Conservation (phyloP, 1,284 basidiomycete species). For the Rhodotorula sp. region DNA sequence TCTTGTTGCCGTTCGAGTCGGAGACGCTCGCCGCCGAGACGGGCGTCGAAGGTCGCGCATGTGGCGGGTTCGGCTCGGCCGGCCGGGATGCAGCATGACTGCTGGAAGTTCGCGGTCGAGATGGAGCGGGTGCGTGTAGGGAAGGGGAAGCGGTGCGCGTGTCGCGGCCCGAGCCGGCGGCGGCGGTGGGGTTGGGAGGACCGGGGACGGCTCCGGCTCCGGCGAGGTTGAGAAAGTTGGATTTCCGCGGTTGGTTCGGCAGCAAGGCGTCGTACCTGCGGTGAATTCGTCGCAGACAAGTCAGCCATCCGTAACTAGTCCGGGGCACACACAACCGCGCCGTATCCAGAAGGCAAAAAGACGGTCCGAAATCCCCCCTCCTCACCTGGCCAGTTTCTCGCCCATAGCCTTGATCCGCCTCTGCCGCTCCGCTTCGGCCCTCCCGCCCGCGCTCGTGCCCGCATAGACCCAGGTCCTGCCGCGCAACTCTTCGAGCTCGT, state of each 20-base stretch:
- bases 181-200: background rate
- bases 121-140: background rate
- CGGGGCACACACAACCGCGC: no score
- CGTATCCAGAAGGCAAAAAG: no score
- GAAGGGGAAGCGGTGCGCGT: background rate
- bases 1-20: conserved; percentile 9
- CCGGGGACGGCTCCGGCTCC: background rate
- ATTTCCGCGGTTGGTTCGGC: conserved; percentile 42
- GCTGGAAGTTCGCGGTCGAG: background rate
- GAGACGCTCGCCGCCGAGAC: conserved; percentile 17
- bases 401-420: conserved; percentile 25
- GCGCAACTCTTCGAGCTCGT: conserved; percentile 40
- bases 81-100: background rate
- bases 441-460: conserved; percentile 18
- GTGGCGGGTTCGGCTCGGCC: background rate
- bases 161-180: background rate
- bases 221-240: conserved; percentile 31
- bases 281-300: no score
- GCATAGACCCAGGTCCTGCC: conserved; percentile 32
- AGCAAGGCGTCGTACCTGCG: conserved; percentile 36
- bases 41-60: conserved; percentile 19
- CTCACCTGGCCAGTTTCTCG: conserved; percentile 26
- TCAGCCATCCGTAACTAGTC: background rate
- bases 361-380: no score
- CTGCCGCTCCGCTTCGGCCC: conserved; percentile 31